phyloP scores from a whole-genome alignment of 768 basidiomycete species.

The Mycena floridula region DNA sequence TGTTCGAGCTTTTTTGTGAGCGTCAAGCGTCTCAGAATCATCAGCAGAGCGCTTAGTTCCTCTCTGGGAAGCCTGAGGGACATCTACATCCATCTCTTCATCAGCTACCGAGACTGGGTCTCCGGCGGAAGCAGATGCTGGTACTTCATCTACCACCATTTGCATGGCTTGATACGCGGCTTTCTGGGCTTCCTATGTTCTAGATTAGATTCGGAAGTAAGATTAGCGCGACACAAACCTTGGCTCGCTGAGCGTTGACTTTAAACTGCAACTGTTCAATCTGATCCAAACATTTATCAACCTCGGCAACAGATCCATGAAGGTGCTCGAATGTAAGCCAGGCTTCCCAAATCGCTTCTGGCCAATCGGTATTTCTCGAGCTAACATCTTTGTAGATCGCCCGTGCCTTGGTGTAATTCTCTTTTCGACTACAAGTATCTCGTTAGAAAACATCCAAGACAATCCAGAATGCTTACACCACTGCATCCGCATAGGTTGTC shows the following conservation, averaged over 20 bases:
- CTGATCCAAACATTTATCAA: conserved; percentile 57
- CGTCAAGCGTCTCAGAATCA: conserved; percentile 31
- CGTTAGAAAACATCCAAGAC: no score
- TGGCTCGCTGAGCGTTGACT: conserved; percentile 56
- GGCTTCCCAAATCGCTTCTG: conserved; percentile 89
- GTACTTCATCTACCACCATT: conserved; percentile 24
- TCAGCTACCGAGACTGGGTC: no score
- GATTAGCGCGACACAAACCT: conserved; percentile 34
- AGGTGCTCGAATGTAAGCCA: conserved; percentile 86
- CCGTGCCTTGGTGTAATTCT: conserved; percentile 57
- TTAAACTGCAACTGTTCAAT: conserved; percentile 60
- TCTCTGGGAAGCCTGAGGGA: conserved; percentile 19
- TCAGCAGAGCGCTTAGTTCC: conserved; percentile 63
- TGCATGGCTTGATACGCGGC: conserved; percentile 47
- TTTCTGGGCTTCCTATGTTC: conserved; percentile 55
- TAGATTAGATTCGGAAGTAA: conserved; percentile 1
- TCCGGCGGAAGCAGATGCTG: conserved; percentile 11
- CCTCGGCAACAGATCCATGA: conserved; percentile 64
- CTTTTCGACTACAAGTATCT: conserved; percentile 22
- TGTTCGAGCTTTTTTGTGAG: conserved; percentile 53
- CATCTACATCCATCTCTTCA: conserved; percentile 38
- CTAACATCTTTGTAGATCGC: conserved; percentile 60
- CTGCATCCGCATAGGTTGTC: conserved; percentile 66
- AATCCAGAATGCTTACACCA: conserved; percentile 74
- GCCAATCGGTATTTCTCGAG: conserved; percentile 83